Conservation (phyloP, 192 early-diverging fungal species). For the Coemansia sp. region DNA sequence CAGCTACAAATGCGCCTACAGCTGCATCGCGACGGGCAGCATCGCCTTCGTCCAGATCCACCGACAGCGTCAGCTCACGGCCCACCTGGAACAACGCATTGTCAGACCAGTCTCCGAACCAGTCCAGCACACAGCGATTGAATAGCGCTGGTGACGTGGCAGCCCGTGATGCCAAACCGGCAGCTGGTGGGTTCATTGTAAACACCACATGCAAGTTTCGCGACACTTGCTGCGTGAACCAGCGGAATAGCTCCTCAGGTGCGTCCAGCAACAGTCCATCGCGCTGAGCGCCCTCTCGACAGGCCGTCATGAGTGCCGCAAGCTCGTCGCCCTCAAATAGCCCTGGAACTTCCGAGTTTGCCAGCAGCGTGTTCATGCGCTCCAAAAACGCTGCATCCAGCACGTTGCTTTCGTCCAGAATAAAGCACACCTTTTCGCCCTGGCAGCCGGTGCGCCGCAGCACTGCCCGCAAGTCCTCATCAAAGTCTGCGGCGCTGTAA, state of each 20-base stretch:
- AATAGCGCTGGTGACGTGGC: slow-evolving; percentile 99
- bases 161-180: slow-evolving; percentile 78
- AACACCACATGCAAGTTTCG: slow-evolving; percentile 98
- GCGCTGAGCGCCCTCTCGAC: slow-evolving; percentile 89
- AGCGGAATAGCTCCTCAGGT: slow-evolving; percentile 92
- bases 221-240: slow-evolving; percentile 97
- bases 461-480: slow-evolving; percentile 91
- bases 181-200: slow-evolving; percentile 99
- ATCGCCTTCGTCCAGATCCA: slow-evolving; percentile 78
- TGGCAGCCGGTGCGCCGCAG: slow-evolving; percentile 90
- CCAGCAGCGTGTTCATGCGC: slow-evolving; percentile 98
- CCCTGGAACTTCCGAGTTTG: slow-evolving; percentile 98
- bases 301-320: slow-evolving; percentile 86
- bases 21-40: slow-evolving; percentile 80
- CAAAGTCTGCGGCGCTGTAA: slow-evolving; percentile 95
- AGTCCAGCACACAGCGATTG: slow-evolving; percentile 99
- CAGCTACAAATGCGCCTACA: slow-evolving; percentile 87
- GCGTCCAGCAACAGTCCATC: slow-evolving; percentile 95
- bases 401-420: slow-evolving; percentile 98
- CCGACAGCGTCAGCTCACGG: slow-evolving; percentile 84
- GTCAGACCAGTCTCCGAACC: slow-evolving; percentile 99
- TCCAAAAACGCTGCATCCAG: slow-evolving; percentile 96
- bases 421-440: slow-evolving; percentile 97
- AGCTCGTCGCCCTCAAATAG: slow-evolving; percentile 99
- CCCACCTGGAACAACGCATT: slow-evolving; percentile 99